These are phyloP conservation scores for Telfairia occidentalis DNA, from an alignment of 331 rosid species.

Conservation along the genomic window DNA sequence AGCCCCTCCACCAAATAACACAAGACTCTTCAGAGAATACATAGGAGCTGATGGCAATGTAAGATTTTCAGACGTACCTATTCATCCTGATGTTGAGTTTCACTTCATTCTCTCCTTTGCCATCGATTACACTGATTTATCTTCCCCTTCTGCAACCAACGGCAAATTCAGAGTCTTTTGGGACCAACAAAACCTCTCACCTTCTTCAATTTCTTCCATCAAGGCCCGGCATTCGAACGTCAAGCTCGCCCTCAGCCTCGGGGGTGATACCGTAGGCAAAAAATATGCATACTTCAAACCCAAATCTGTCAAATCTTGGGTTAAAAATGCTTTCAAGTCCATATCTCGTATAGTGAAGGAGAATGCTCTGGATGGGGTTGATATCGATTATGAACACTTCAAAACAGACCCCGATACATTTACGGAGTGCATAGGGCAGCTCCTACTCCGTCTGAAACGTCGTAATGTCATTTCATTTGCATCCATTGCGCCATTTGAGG, in stretches of 20 bases:
- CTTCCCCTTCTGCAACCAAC: slow-evolving; percentile 33
- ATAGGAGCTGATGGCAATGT: slow-evolving; percentile 55
- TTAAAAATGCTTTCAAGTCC: neutral
- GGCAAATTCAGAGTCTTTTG: slow-evolving; percentile 57
- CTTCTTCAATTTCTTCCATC: slow-evolving; percentile 45
- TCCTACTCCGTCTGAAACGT: slow-evolving; percentile 28
- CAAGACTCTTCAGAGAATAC: slow-evolving; percentile 49
- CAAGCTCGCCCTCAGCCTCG: slow-evolving; percentile 47
- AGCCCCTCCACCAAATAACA: neutral
- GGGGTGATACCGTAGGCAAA: slow-evolving; percentile 36
- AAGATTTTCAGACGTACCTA: slow-evolving; percentile 41
- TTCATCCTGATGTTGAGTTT: slow-evolving; percentile 37
- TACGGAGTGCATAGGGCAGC: slow-evolving; percentile 41
- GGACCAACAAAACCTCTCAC: slow-evolving; percentile 49
- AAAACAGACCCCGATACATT: slow-evolving; percentile 35
- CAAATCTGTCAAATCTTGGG: slow-evolving; percentile 38
- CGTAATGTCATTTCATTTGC: slow-evolving; percentile 39
- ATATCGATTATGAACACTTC: slow-evolving; percentile 54
- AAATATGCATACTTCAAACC: slow-evolving; percentile 35
- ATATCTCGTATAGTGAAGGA: neutral
- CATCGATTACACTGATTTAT: slow-evolving; percentile 45
- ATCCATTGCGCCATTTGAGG: slow-evolving; percentile 52
- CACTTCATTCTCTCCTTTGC: slow-evolving; percentile 75
- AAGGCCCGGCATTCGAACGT: slow-evolving; percentile 39
- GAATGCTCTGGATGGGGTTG: neutral